phyloP scores from a whole-genome alignment of 306 rosid genomes.

The Trifolium subterraneum region DNA sequence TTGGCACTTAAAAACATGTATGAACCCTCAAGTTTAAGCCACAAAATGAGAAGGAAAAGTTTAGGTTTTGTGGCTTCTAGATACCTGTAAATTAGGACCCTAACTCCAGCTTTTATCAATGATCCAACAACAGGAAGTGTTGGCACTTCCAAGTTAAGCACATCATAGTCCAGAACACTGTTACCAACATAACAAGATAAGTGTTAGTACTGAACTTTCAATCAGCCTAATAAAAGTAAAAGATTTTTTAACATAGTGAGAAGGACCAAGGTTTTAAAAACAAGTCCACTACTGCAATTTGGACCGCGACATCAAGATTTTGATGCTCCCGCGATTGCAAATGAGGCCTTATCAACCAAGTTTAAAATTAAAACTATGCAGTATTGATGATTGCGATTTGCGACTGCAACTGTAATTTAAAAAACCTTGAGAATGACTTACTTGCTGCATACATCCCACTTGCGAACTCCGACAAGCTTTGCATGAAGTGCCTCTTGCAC shows the following conservation, averaged over 20 bases:
- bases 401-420: background rate
- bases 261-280: constrained; percentile 7
- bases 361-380: background rate
- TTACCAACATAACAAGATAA: constrained; percentile 31
- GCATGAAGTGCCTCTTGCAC: constrained; percentile 87
- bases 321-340: background rate
- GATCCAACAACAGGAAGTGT: constrained; percentile 78
- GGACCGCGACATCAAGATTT: background rate
- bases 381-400: background rate
- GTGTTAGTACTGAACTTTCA: background rate
- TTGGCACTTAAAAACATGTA: constrained; percentile 13
- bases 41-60: constrained; percentile 15
- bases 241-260: background rate
- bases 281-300: background rate
- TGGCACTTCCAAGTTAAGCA: constrained; percentile 87
- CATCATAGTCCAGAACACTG: constrained; percentile 75
- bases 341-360: background rate
- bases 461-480: constrained; percentile 79
- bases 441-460: constrained; percentile 95
- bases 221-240: constrained; percentile 2
- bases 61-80: constrained; percentile 27
- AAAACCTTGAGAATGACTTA: constrained; percentile 37
- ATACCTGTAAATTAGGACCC: constrained; percentile 89
- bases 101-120: constrained; percentile 72
- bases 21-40: constrained; percentile 26